A percentile compares a stretch with the other conserved stretches of the same genome.
These are phyloP conservation scores for Ephemerocybe angulata DNA, from an alignment of 768 basidiomycete genomes.

Conservation along the genomic window DNA sequence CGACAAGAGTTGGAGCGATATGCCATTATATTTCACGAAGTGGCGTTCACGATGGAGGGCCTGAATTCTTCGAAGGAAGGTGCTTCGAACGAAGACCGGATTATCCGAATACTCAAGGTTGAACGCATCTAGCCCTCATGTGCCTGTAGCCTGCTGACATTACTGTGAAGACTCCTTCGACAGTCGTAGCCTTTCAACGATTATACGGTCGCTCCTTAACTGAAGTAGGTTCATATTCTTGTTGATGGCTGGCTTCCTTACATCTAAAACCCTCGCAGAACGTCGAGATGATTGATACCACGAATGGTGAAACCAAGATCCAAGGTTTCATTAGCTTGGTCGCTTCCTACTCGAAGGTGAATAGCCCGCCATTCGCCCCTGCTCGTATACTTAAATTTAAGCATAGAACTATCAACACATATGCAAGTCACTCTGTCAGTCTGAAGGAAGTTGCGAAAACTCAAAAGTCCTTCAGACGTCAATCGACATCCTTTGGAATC, in stretches of 20 bases:
- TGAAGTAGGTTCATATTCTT: constrained; percentile 45
- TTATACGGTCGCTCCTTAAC: constrained; percentile 70
- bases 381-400: no score
- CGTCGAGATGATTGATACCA: constrained; percentile 58
- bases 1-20: constrained; percentile 70
- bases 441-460: no score
- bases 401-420: constrained; percentile 62
- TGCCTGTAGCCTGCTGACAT: constrained; percentile 1
- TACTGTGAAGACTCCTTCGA: constrained; percentile 59
- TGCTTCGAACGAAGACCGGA: constrained; percentile 36
- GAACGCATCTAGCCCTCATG: background rate
- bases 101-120: constrained; percentile 71
- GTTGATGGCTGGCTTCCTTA: background rate
- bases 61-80: constrained; percentile 35
- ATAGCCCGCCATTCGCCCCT: constrained; percentile 10
- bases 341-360: constrained; percentile 70
- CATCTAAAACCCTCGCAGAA: constrained; percentile 41
- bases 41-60: constrained; percentile 68
- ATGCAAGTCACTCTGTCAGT: constrained; percentile 47
- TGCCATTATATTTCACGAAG: constrained; percentile 67
- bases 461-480: constrained; percentile 56
- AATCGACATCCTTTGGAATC: constrained; percentile 68
- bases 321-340: constrained; percentile 84
- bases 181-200: constrained; percentile 64
- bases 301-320: constrained; percentile 49